Evolutionary conservation across 2,329 filamentous ascomycete genomes (phyloP).

Genomic region (Beauveria sp.): DNA sequence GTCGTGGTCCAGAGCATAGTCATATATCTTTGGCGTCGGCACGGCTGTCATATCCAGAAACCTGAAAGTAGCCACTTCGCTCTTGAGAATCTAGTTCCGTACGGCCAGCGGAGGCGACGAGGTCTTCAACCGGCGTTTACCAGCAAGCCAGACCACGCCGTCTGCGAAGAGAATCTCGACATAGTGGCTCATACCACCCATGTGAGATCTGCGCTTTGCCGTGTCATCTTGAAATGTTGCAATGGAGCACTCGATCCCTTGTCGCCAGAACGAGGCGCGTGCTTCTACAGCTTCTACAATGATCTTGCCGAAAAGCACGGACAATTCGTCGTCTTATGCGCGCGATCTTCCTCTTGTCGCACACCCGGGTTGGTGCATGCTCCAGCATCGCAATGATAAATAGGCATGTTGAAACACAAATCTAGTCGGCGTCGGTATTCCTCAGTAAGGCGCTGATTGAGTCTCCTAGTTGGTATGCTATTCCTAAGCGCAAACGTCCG

Average conservation of each 20-base stretch:
- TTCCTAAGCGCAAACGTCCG: not conserved
- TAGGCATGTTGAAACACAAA: constrained; percentile 16
- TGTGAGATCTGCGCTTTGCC: constrained; percentile 26
- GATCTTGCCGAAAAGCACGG: constrained; percentile 26
- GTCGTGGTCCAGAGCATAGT: constrained; percentile 24
- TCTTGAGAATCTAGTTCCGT: constrained; percentile 28
- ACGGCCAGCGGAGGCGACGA: constrained; percentile 27
- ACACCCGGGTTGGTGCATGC: constrained; percentile 25
- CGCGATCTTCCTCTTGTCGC: constrained; percentile 26
- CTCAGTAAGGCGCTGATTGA: not conserved
- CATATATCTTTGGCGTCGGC: constrained; percentile 29
- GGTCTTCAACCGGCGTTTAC: constrained; percentile 31
- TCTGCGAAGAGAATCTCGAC: constrained; percentile 35
- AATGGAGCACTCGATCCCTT: constrained; percentile 27
- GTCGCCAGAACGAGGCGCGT: constrained; percentile 27
- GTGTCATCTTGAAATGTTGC: constrained; percentile 28
- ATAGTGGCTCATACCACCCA: constrained; percentile 39
- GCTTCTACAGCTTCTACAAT: constrained; percentile 28
- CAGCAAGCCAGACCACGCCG: constrained; percentile 33
- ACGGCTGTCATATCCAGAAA: constrained; percentile 30
- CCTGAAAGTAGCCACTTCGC: constrained; percentile 33
- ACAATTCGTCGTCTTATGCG: constrained; percentile 29
- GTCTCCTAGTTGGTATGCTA: not conserved
- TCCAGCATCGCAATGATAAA: constrained; percentile 27
- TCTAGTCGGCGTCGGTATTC: not conserved